phyloP scores from a whole-genome alignment of 176 grass and related monocot species.

The Oryza meyeriana region DNA sequence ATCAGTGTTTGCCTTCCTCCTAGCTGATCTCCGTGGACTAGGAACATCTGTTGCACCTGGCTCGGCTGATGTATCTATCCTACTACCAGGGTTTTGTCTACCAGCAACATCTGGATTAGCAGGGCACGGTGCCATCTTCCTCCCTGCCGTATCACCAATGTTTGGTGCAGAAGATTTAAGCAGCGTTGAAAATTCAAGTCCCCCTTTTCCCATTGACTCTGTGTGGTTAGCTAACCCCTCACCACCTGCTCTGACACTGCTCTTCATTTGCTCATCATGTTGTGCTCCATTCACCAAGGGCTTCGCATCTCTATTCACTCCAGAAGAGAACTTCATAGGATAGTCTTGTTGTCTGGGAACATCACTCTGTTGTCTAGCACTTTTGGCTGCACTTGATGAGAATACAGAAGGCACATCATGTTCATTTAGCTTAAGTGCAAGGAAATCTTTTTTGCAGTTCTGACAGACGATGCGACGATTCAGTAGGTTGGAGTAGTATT shows the following conservation, averaged over 20 bases:
- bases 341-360: conserved; percentile 24
- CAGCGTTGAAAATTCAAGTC: conserved; percentile 14
- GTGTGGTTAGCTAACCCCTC: conserved; percentile 22
- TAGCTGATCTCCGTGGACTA: conserved; percentile 47
- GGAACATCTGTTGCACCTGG: conserved; percentile 20
- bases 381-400: conserved; percentile 23
- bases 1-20: conserved; percentile 36
- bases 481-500: conserved; percentile 39
- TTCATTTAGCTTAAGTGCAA: conserved; percentile 40
- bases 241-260: conserved; percentile 12
- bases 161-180: conserved; percentile 25
- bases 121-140: conserved; percentile 26
- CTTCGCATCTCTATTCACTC: conserved; percentile 16
- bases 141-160: not conserved
- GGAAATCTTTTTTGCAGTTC: conserved; percentile 48
- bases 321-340: conserved; percentile 10
- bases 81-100: not conserved
- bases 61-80: conserved; percentile 29
- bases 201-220: conserved; percentile 1
- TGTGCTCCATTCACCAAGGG: not conserved
- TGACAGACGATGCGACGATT: conserved; percentile 48
- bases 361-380: conserved; percentile 35
- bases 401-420: conserved; percentile 26
- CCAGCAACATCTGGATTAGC: conserved; percentile 6
- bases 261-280: conserved; percentile 6